Evolutionary conservation across 2,329 filamentous ascomycete species (phyloP), one percentile per base, ranked within the genome.

Genomic region (Cladosporium phlei): DNA sequence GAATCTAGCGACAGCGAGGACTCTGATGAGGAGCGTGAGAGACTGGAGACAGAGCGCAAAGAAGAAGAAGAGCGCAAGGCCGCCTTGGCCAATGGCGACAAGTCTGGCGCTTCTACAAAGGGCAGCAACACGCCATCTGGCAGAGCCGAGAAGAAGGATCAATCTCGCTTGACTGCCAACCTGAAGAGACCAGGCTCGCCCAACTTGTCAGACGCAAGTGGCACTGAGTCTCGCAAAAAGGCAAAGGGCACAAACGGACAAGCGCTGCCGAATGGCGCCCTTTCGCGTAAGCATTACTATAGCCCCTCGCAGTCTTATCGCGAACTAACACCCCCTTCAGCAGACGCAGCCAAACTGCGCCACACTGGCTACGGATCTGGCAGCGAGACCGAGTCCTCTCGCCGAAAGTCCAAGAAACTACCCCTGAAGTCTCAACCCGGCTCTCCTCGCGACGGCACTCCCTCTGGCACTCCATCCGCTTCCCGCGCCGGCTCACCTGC

Each of bases 151-250:
- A 64, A 70, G 42, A 79, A 79, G 54, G 70, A 74, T 53, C 64
- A 61, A 4, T 75, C 80, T 56, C 59, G 73, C 12, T 57, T 72
- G 45, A 76, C 75, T 53, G 61, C 77, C 24, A 66, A 72, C 3
- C 77, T 91, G 43, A 96, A 96, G 70, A 83, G 91, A 22, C 78
- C 87, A 24, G 88, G 89, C 14, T 95, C 89, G 12, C 88, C 90
- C 3, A 85, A 90, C 54, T 76, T 86, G 24, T 96, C 89, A 2
- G 91, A 97, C 63, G 88, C 88, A 8, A 95, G 88, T 63, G 91
- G 88, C 44, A 94, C 90, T 57, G 91, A 97, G 64, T 91, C 87
- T 1, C 84, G 85, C 55, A 89, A 93, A 69, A 88, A 87, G 71
- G 63, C 66, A 27, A 72, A 71, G 58, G 54, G 46, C 25, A 34